Percentiles rank a stretch among this genome's conserved stretches.
Evolutionary conservation across 2,329 filamentous ascomycete genomes (phyloP).

Genomic region (Elsinoe arachidis): DNA sequence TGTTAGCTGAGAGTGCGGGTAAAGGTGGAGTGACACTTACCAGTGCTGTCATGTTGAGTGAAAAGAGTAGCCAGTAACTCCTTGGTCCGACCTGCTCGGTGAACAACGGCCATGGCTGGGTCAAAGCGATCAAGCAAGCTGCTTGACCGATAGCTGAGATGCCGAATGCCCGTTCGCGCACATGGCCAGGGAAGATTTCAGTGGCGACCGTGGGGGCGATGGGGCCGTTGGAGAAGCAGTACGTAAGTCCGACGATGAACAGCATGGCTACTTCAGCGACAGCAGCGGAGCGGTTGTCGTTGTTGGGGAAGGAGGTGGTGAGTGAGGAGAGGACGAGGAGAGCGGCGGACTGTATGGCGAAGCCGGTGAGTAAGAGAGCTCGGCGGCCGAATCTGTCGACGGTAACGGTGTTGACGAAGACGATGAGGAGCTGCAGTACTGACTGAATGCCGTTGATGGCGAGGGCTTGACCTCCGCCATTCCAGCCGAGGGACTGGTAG

Average conservation of each 20-base stretch:
- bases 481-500: slow-evolving; percentile 33
- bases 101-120: slow-evolving; percentile 35
- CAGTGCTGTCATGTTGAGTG: slow-evolving; percentile 30
- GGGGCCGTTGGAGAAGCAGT: slow-evolving; percentile 35
- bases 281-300: slow-evolving; percentile 31
- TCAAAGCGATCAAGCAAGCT: slow-evolving; percentile 31
- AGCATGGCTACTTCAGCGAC: slow-evolving; percentile 35
- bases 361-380: slow-evolving; percentile 29
- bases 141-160: slow-evolving; percentile 32
- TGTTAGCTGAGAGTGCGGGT: neutral
- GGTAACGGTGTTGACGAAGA: slow-evolving; percentile 34
- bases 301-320: slow-evolving; percentile 32
- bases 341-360: slow-evolving; percentile 31
- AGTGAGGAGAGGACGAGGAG: slow-evolving; percentile 32
- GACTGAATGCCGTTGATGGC: slow-evolving; percentile 34
- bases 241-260: slow-evolving; percentile 36
- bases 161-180: slow-evolving; percentile 34
- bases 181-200: slow-evolving; percentile 36
- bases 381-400: slow-evolving; percentile 31
- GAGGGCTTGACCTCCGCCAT: slow-evolving; percentile 29
- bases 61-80: slow-evolving; percentile 35
- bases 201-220: slow-evolving; percentile 31
- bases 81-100: slow-evolving; percentile 30
- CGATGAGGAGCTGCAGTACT: slow-evolving; percentile 32
- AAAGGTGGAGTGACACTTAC: slow-evolving; percentile 15